Evolutionary conservation across 2,329 filamentous ascomycete genomes (phyloP), one percentile per base, ranked within the genome.

Genomic region (Fusarium pininemorale): DNA sequence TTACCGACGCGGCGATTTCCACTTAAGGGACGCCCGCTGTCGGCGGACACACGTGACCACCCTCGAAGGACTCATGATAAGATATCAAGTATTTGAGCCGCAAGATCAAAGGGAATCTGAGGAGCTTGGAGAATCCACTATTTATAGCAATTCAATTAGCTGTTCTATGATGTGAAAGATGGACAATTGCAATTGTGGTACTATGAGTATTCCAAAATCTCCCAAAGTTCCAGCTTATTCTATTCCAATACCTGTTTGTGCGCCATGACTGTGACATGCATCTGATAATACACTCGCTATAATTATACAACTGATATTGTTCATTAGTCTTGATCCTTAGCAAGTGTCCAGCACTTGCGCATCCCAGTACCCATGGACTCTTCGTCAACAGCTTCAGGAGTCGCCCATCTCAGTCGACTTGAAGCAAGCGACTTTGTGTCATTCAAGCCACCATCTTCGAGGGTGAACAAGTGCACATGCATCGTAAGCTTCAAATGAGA

Each of bases 301-400:
- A 30, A 38, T 59, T 48, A 62, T 51, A 57, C 50, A 63, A 51
- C 45, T 59, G 8, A 70, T 70, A 73, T 58, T 66, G 28, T 26
- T 50, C 24, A n/a, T 61, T 48, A 63, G 20, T 70, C 64, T 24
- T 67, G 72, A 30, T 80, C 79, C 58, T 79, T 79, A 7, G 82
- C 82, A 58, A 89, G 78, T 5, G 83, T 79, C 87, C 88, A 90
- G 76, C 88, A 90, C 74, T 88, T 89, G 42, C 85, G 83, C 88
- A 90, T 90, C 0, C 88, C 88, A 0, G 88, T 89, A 0, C 88
- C 88, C 88, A 90, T 90, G 1, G 87, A 87, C 75, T 87, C 86
- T 4, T 74, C 76, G 5, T 89, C 87, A 2, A 88, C 81, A 13
- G 82, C 81, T 6, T 79, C 75, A 3, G 78, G 79, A 30, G 82